Percentiles rank a stretch among this genome's conserved stretches.
Evolutionary conservation across 1,284 basidiomycete genomes (phyloP).

Genomic region (Macrocybe sp.): DNA sequence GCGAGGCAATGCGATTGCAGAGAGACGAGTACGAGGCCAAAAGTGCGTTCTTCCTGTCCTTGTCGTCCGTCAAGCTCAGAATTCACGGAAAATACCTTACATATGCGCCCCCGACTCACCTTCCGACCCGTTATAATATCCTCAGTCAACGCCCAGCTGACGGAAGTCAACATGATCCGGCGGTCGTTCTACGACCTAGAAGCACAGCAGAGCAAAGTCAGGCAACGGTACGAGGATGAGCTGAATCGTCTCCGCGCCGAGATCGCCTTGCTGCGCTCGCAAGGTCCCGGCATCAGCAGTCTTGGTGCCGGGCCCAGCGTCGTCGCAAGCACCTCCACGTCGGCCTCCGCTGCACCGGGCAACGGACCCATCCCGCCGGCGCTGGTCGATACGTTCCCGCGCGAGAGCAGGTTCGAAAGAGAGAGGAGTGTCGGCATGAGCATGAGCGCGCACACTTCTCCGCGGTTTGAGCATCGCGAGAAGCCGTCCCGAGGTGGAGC

Average conservation of each 20-base stretch:
- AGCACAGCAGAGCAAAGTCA: conserved; percentile 36
- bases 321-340: too few species aligned
- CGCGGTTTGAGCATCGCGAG: too few species aligned
- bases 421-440: too few species aligned
- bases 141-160: conserved; percentile 35
- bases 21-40: conserved; percentile 89
- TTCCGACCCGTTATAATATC: not conserved
- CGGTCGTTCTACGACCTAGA: conserved; percentile 42
- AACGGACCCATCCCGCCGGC: too few species aligned
- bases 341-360: too few species aligned
- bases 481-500: not conserved
- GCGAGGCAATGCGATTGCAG: conserved; percentile 66
- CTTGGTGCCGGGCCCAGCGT: too few species aligned
- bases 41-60: conserved; percentile 37
- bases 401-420: too few species aligned
- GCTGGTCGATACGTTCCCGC: too few species aligned
- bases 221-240: conserved; percentile 44
- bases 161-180: conserved; percentile 40
- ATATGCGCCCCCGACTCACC: not conserved
- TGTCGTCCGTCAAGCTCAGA: not conserved
- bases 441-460: too few species aligned
- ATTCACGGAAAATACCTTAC: not conserved
- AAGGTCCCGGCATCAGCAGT: too few species aligned
- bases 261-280: conserved; percentile 2
- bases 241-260: conserved; percentile 31